Evolutionary conservation across 768 basidiomycete genomes (phyloP), one percentile per base, ranked within the genome.

Genomic region (Sporobolomyces phaffii): DNA sequence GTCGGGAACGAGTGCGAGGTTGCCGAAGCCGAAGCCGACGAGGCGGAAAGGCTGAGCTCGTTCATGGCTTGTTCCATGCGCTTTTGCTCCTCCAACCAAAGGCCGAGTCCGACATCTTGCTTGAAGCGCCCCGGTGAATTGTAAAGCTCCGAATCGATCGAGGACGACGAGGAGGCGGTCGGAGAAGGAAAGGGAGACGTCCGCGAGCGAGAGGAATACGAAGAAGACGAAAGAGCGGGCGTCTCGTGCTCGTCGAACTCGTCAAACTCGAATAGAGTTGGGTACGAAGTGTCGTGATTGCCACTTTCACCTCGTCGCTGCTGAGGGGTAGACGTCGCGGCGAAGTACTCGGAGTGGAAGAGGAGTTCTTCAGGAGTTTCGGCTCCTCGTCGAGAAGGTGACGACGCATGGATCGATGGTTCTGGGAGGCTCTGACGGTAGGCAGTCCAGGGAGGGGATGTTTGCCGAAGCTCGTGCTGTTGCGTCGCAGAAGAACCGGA

Each of bases 101-200:
- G 31, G 1, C 56, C 56, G 29, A 58, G 56, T n/a, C 56, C 56
- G 43, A 58, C 43, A 33, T 58, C 56, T 18, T 38, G 28, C 38
- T 57, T 57, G 33, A 5, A 15, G 11, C 56, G 41, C 4, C 43
- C 31, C n/a, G 56, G 56, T 15, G 56, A 58, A 43, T 44, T 45
- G 43, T 58, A 58, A 18, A 58, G 56, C 56, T 45, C 56, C 3
- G 56, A 58, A 31, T 58, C 56, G 56, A 58, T 58, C 38, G 56
- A 58, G 9, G 56, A 58, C 11, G 56, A 58, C 8, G 56, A 33
- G 4, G 56, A 58, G 2, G 56, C 43, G 41, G 56, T 45, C 5
- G 56, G 56, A 20, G 56, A 58, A 44, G 56, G 56, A 31, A 58
- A 58, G 5, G 56, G 56, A 3, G 56, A 58, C 29, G 41, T 45